phyloP scores from a whole-genome alignment of 2,329 filamentous ascomycete species.

The Zelopaecilomyces penicillatus region DNA sequence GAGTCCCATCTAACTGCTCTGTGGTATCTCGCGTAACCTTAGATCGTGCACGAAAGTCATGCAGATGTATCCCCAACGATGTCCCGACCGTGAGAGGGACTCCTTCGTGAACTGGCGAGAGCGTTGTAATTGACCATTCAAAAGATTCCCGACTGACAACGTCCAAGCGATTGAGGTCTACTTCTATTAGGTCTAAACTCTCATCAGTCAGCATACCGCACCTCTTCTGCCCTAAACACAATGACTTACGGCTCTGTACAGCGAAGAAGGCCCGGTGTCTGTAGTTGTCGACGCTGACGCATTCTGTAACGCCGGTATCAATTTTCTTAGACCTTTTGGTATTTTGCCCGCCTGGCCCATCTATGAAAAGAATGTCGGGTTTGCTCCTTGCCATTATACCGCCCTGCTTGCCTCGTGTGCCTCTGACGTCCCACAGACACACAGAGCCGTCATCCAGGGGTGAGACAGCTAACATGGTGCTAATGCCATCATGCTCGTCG shows the following conservation, averaged over 20 bases:
- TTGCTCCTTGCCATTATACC: constrained; percentile 57
- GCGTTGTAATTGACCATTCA: constrained; percentile 72
- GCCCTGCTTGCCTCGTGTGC: constrained; percentile 45
- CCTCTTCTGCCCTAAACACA: neutral
- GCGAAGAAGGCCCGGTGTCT: constrained; percentile 68
- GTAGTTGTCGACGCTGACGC: constrained; percentile 67
- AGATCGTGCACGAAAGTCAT: constrained; percentile 57
- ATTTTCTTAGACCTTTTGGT: constrained; percentile 52
- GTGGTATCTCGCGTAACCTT: constrained; percentile 22
- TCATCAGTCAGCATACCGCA: constrained; percentile 2
- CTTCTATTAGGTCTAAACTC: constrained; percentile 56
- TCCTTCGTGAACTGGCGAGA: constrained; percentile 60
- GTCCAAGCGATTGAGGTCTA: constrained; percentile 68
- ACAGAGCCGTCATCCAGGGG: constrained; percentile 82
- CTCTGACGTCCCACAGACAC: constrained; percentile 74
- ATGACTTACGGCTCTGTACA: constrained; percentile 56
- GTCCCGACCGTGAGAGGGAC: constrained; percentile 79
- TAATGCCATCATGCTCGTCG: constrained; percentile 36
- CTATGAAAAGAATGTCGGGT: constrained; percentile 58
- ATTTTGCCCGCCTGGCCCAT: constrained; percentile 36
- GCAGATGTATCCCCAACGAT: constrained; percentile 69
- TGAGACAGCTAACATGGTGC: constrained; percentile 53
- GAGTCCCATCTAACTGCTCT: constrained; percentile 27
- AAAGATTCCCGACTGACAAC: constrained; percentile 63
- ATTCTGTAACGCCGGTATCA: constrained; percentile 68